These are phyloP conservation scores for Eruca vesicaria DNA, from an alignment of 441 rosid genomes.

Conservation along the genomic window DNA sequence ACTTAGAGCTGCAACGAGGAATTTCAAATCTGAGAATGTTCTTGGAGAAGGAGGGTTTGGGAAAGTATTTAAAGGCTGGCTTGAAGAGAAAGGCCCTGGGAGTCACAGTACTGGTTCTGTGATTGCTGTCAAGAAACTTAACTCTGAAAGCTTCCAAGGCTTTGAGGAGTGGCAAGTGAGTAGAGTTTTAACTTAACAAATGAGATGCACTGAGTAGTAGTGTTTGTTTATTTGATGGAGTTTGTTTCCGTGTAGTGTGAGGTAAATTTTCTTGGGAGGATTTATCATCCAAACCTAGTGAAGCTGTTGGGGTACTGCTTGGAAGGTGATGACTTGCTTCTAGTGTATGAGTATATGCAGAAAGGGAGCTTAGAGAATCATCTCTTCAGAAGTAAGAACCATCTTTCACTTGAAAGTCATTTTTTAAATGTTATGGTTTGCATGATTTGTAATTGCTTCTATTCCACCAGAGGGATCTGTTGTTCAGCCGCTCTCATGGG, in stretches of 20 bases:
- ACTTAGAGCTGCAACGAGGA: slow-evolving; percentile 68
- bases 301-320: slow-evolving; percentile 74
- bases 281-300: slow-evolving; percentile 87
- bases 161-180: slow-evolving; percentile 92
- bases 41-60: slow-evolving; percentile 98
- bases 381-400: slow-evolving; percentile 75
- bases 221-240: background rate
- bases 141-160: slow-evolving; percentile 87
- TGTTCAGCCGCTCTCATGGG: slow-evolving; percentile 87
- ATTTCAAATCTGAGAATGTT: slow-evolving; percentile 65
- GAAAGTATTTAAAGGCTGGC: slow-evolving; percentile 90
- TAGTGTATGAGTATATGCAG: slow-evolving; percentile 86
- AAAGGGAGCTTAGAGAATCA: slow-evolving; percentile 97
- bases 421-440: background rate
- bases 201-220: background rate
- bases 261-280: slow-evolving; percentile 73
- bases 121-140: slow-evolving; percentile 84
- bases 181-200: background rate
- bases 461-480: slow-evolving; percentile 60
- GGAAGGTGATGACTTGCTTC: slow-evolving; percentile 78
- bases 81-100: slow-evolving; percentile 62
- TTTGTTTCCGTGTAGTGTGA: slow-evolving; percentile 56
- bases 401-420: background rate
- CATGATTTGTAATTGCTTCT: slow-evolving; percentile 6
- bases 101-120: slow-evolving; percentile 56